Evolutionary conservation across 1,284 basidiomycete genomes (phyloP).

Genomic region (Leccinum cinnamomeum): DNA sequence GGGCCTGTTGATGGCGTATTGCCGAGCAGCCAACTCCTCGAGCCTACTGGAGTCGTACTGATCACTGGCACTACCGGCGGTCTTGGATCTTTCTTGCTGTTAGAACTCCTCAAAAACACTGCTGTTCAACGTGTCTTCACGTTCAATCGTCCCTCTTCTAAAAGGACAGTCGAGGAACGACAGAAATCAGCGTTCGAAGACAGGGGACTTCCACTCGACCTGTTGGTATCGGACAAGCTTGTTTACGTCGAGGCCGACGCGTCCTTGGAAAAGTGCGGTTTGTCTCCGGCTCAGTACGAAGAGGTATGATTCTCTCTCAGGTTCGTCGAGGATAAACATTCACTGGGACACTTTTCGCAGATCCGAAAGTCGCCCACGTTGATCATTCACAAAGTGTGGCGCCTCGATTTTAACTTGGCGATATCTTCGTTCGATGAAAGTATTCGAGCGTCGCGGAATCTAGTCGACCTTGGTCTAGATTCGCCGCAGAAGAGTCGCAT

Average conservation of each 20-base stretch:
- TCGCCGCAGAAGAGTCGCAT: no score
- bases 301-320: background rate
- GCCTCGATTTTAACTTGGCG: conserved; percentile 43
- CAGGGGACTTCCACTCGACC: background rate
- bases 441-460: conserved; percentile 31
- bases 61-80: background rate
- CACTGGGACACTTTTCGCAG: background rate
- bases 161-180: conserved; percentile 2
- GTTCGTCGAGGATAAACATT: background rate
- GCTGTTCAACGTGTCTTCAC: conserved; percentile 26
- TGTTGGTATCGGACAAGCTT: conserved; percentile 8
- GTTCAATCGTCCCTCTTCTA: conserved; percentile 21
- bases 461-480: background rate
- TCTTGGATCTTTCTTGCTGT: background rate
- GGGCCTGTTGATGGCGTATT: background rate
- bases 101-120: background rate
- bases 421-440: conserved; percentile 40
- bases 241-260: conserved; percentile 9
- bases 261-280: conserved; percentile 9
- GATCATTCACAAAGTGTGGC: conserved; percentile 37
- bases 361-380: background rate
- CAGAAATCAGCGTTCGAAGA: conserved; percentile 11
- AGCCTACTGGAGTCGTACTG: background rate
- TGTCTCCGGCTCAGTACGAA: background rate
- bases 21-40: background rate